Conservation (phyloP, 345 rosid species). For the Eucalyptus cloeziana region DNA sequence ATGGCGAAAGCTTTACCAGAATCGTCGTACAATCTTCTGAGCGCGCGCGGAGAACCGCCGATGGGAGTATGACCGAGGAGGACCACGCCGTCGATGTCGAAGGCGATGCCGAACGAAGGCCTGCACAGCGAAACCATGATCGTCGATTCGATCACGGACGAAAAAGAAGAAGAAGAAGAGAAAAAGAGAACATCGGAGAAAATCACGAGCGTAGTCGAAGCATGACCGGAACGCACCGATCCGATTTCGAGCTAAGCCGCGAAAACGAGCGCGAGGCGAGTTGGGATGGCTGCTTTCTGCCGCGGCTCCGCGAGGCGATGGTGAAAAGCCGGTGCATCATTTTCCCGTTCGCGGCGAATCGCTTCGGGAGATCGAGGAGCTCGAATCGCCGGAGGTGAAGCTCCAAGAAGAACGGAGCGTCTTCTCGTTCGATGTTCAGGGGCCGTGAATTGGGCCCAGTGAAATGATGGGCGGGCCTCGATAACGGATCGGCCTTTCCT, state of each 20-base stretch:
- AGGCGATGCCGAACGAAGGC: slow-evolving; percentile 63
- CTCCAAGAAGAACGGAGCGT: neutral
- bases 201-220: neutral
- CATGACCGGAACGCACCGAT: slow-evolving; percentile 5
- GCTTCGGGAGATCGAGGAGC: neutral
- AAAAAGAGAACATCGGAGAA: neutral
- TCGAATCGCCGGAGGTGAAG: neutral
- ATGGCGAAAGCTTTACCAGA: slow-evolving; percentile 18
- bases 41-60: slow-evolving; percentile 58
- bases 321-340: neutral
- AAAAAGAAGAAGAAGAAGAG: neutral
- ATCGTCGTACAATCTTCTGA: slow-evolving; percentile 39
- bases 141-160: neutral
- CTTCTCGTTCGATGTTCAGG: too few relatives aligned
- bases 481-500: too few relatives aligned
- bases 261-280: slow-evolving; percentile 21
- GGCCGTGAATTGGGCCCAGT: too few relatives aligned
- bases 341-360: neutral
- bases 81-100: slow-evolving; percentile 85
- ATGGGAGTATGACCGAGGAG: slow-evolving; percentile 60
- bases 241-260: neutral
- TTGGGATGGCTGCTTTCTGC: neutral
- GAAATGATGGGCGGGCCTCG: too few relatives aligned
- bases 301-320: neutral
- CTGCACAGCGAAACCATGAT: slow-evolving; percentile 3